Evolutionary conservation across 805 yeast genomes (phyloP).

Genomic region (Lipomyces orientalis): DNA sequence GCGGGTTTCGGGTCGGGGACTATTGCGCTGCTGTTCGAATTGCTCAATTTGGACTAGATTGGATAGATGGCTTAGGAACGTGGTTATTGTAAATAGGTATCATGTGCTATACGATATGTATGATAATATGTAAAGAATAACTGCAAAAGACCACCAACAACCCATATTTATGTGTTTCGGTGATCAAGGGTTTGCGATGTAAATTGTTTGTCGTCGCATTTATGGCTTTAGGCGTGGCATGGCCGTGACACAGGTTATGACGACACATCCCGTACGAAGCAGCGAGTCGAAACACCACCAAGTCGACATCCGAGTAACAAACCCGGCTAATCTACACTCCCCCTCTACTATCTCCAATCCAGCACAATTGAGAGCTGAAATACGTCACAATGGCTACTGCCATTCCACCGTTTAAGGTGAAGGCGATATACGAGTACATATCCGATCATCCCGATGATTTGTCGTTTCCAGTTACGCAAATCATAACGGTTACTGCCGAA

Average conservation of each 20-base stretch:
- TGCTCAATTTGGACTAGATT: not conserved
- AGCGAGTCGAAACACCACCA: not conserved
- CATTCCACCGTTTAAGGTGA: constrained; percentile 65
- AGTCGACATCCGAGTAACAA: not conserved
- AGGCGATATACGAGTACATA: constrained; percentile 68
- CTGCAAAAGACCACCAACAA: not conserved
- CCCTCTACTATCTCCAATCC: not conserved
- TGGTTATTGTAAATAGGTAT: not conserved
- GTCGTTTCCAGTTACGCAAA: constrained; percentile 67
- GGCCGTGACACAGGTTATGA: not conserved
- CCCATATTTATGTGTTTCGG: too few relatives aligned
- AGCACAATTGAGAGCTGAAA: not conserved
- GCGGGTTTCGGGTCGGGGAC: too few relatives aligned
- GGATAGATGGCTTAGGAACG: not conserved
- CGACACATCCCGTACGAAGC: not conserved
- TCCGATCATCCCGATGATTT: constrained; percentile 86
- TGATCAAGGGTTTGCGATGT: not conserved
- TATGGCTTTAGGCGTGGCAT: not conserved
- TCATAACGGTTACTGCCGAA: constrained; percentile 73
- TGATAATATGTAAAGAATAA: not conserved
- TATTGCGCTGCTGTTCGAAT: not conserved
- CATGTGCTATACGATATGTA: not conserved
- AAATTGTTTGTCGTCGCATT: not conserved
- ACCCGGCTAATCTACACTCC: not conserved
- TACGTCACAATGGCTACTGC: constrained; percentile 21